Evolutionary conservation across 164 flowering plant species (phyloP), one percentile per base, ranked within the genome.

Genomic region (Stephania yunnanensis): DNA sequence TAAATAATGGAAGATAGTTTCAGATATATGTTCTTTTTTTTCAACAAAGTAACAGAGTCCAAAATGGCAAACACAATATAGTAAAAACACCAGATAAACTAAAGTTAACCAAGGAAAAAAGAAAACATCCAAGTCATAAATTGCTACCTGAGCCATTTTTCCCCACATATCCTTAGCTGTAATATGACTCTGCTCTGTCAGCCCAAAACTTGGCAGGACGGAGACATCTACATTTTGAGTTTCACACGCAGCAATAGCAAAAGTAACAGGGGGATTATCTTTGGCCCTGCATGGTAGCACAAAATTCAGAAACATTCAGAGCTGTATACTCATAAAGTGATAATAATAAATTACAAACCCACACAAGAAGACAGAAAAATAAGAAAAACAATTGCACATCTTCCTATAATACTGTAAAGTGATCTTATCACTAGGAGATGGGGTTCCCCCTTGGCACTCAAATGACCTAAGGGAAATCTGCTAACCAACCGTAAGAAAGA

Each of bases 231-330:
- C 98, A 79, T 92, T 92, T 83, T 92, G 95, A 69, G 99, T 95
- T 82, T 91, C 97, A 81, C 93, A 85, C 50, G 99, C 95, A 82
- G 99, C 97, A 68, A 95, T 80, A 31, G 98, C 91, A 84, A 93
- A 95, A 55, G 98, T 95, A 69, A 92, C 98, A 45, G 99, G 97
- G 75, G 98, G 96, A 69, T 89, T 87, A 48, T 84, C 93, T 79
- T 89, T 90, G 42, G 91, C 90, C 87, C 99, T 95, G 93, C 81
- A 87, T 30, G 64, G 45, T 58, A 19, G 20, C 64, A 69, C 46
- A 22, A 73, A 11, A n/a, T 8, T 70, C 48, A 77, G 73, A 75
- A 31, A 58, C 22, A 10, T 13, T 71, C 48, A 69, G 3, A 13
- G 29, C 12, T 31, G 13, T 69, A 17, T 53, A 46, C 13, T 20